Conservation (phyloP, 805 yeast species). For the Candida ulmi region DNA sequence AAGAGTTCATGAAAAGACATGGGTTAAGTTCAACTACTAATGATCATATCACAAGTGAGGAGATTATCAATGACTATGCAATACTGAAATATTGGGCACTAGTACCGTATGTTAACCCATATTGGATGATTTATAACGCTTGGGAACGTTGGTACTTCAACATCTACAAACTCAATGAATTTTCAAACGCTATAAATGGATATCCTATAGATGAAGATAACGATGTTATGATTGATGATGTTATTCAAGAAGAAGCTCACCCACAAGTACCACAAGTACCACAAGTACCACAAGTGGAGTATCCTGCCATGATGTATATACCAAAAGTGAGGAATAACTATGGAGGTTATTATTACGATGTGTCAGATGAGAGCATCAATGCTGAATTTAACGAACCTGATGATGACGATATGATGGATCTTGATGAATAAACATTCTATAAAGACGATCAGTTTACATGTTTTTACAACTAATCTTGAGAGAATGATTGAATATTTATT, state of each 20-base stretch:
- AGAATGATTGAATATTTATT: neutral
- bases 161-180: slow-evolving; percentile 9
- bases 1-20: slow-evolving; percentile 1
- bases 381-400: slow-evolving; percentile 4
- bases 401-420: slow-evolving; percentile 17
- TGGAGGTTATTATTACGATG: slow-evolving; percentile 6
- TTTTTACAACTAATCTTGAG: no score
- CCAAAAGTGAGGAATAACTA: slow-evolving; percentile 2
- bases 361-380: neutral
- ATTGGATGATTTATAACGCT: slow-evolving; percentile 10
- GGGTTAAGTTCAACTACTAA: neutral
- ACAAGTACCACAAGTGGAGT: neutral
- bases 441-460: no score
- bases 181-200: neutral
- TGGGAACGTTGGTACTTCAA: slow-evolving; percentile 28
- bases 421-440: slow-evolving; percentile 7
- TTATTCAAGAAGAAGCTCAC: neutral
- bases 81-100: slow-evolving; percentile 20
- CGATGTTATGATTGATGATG: slow-evolving; percentile 10
- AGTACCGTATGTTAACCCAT: slow-evolving; percentile 22
- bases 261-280: no score
- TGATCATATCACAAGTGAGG: slow-evolving; percentile 12
- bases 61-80: slow-evolving; percentile 17
- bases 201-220: neutral
- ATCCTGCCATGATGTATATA: neutral